Conservation (phyloP, 768 basidiomycete genomes). For the Psilocybe cyanescens region DNA sequence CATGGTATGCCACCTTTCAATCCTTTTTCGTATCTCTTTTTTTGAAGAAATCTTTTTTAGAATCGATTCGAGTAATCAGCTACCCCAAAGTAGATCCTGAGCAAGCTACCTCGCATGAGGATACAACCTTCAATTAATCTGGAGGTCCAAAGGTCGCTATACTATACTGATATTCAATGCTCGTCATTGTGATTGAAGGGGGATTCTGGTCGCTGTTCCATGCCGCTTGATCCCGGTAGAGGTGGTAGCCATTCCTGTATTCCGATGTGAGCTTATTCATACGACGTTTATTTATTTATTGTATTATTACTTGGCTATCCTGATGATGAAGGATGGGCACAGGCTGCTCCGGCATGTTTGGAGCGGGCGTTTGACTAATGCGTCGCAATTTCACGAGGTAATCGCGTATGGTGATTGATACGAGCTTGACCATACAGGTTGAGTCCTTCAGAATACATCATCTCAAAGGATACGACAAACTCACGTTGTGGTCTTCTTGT, state of each 20-base stretch:
- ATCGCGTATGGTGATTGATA: slow-evolving; percentile 67
- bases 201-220: slow-evolving; percentile 38
- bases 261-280: slow-evolving; percentile 10
- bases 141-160: background rate
- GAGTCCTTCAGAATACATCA: background rate
- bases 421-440: slow-evolving; percentile 45
- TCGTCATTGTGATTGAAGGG: slow-evolving; percentile 35
- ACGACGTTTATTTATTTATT: slow-evolving; percentile 3
- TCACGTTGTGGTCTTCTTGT: slow-evolving; percentile 77
- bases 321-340: slow-evolving; percentile 19
- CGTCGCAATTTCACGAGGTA: slow-evolving; percentile 65
- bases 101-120: background rate
- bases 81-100: slow-evolving; percentile 27
- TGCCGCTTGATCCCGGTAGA: slow-evolving; percentile 27
- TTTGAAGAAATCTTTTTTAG: slow-evolving; percentile 34
- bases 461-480: slow-evolving; percentile 24
- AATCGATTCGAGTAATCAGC: slow-evolving; percentile 54
- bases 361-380: slow-evolving; percentile 34
- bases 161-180: slow-evolving; percentile 5
- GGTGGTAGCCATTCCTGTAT: slow-evolving; percentile 39
- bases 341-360: slow-evolving; percentile 38
- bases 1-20: slow-evolving; percentile 57
- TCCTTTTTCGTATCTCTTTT: background rate
- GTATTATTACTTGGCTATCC: slow-evolving; percentile 21
- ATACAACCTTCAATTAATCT: slow-evolving; percentile 1